phyloP scores from a whole-genome alignment of 345 rosid species.

The Brassica incana region DNA sequence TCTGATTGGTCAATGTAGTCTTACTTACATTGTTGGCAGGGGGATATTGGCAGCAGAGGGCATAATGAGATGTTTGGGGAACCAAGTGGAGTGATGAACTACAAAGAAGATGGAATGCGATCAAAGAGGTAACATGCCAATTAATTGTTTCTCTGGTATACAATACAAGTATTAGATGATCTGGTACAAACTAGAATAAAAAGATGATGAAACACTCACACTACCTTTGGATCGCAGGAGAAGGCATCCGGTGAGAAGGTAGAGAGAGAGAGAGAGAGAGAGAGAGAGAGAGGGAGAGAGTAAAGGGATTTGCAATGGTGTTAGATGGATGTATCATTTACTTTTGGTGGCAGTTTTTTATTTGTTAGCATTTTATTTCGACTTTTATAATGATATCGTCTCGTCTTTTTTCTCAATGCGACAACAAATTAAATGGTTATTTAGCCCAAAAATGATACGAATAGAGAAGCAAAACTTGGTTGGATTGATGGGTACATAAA shows the following conservation, averaged over 20 bases:
- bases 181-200: neutral
- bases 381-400: neutral
- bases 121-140: constrained; percentile 79
- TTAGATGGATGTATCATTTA: neutral
- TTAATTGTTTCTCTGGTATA: constrained; percentile 3
- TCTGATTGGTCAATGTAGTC: constrained; percentile 56
- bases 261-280: constrained; percentile 8
- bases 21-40: constrained; percentile 95
- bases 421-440: neutral
- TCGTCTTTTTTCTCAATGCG: neutral
- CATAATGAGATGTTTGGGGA: constrained; percentile 88
- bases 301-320: neutral
- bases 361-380: neutral
- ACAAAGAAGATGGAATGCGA: constrained; percentile 78
- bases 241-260: constrained; percentile 60
- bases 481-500: neutral
- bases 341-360: neutral
- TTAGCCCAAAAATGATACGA: neutral
- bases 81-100: constrained; percentile 96
- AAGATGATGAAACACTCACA: neutral
- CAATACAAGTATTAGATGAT: constrained; percentile 6
- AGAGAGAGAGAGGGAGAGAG: neutral
- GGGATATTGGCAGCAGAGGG: constrained; percentile 72
- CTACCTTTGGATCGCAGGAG: constrained; percentile 53
- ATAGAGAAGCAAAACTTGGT: neutral